Conservation (phyloP, 129 eudicot species). For the Solidago caesia region DNA sequence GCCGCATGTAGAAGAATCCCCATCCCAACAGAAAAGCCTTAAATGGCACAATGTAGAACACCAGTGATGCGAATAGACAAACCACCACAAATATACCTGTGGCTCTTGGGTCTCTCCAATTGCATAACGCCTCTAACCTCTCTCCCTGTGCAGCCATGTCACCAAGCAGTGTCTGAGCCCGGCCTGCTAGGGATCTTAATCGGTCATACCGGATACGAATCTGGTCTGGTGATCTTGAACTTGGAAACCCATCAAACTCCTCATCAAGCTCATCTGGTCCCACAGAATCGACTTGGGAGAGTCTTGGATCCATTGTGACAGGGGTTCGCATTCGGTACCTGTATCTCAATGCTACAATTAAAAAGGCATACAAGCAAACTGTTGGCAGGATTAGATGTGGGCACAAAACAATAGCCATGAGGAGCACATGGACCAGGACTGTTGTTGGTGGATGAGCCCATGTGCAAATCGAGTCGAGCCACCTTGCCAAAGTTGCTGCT, state of each 20-base stretch:
- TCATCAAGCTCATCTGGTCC: slow-evolving; percentile 84
- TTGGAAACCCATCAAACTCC: slow-evolving; percentile 84
- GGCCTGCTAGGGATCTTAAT: slow-evolving; percentile 72
- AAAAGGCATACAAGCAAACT: slow-evolving; percentile 66
- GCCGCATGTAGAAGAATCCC: slow-evolving; percentile 82
- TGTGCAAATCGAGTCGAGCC: slow-evolving; percentile 68
- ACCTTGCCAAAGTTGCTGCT: slow-evolving; percentile 65
- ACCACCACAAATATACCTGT: slow-evolving; percentile 80
- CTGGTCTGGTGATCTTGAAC: slow-evolving; percentile 57
- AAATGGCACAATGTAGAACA: slow-evolving; percentile 76
- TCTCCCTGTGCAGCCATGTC: slow-evolving; percentile 93
- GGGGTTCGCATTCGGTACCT: slow-evolving; percentile 60
- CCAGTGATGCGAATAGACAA: slow-evolving; percentile 61
- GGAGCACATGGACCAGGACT: slow-evolving; percentile 62
- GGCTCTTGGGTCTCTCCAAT: slow-evolving; percentile 94
- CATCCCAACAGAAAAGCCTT: slow-evolving; percentile 68
- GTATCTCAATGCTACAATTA: slow-evolving; percentile 55
- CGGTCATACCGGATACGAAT: slow-evolving; percentile 76
- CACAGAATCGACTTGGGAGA: slow-evolving; percentile 62
- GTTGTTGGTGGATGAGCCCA: slow-evolving; percentile 94
- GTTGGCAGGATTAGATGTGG: slow-evolving; percentile 85
- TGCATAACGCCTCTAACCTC: slow-evolving; percentile 77
- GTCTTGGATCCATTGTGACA: slow-evolving; percentile 69
- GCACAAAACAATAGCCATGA: slow-evolving; percentile 63
- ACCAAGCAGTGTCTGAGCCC: slow-evolving; percentile 89